Base-by-base conservation (phyloP, 495 filamentous ascomycete genomes). In the Aspergillus coremiiformis region DNA sequence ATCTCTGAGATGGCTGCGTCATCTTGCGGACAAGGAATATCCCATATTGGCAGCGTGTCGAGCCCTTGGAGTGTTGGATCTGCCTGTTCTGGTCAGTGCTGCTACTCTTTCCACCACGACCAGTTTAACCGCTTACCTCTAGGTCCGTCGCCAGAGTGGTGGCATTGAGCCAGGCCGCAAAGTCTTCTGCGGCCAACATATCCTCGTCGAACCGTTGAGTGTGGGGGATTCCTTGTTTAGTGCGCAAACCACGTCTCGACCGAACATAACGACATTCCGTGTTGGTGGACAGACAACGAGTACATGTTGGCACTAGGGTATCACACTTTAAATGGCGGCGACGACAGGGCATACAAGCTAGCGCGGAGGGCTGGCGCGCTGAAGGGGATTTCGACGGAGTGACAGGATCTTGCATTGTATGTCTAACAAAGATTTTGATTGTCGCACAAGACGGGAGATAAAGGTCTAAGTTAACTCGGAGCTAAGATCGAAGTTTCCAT, bases 251-350 rank as follows among this genome's bases (percentile, higher is more conserved):
- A 10, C 61, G 55, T 15, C 53, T 50, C 1, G 61, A 64, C 6
- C 61, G 61, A n/a, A 65, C 44, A 54, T 67, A 67, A 10, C 47
- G 54, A 37, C 64, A 67, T 23, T 65, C 56, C 1, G 44, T 52
- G 17, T 53, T 29, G 14, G 53, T 44, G 6, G 53, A 50, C 20
- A 53, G 55, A 45, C 64, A 67, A 27, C 62, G 55, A 39, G 51
- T 51, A 54, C 70, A 73, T 5, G 59, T 43, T 20, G 79, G 79
- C 53, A 67, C 60, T 10, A 64, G 65, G 9, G 75, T 75, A 52
- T 81, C 77, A 55, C 79, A 83, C 57, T 79, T 79, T 4, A 82
- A 59, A 60, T 82, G 80, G 39, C 78, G 70, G 45, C 66, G 74
- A 12, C 79, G 70, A 61, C 80, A 83, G 12, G 77, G 73, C 14